Evolutionary conservation across 1,284 basidiomycete genomes (phyloP), one percentile per base, ranked within the genome.

Genomic region (Amylostereum areolatum): DNA sequence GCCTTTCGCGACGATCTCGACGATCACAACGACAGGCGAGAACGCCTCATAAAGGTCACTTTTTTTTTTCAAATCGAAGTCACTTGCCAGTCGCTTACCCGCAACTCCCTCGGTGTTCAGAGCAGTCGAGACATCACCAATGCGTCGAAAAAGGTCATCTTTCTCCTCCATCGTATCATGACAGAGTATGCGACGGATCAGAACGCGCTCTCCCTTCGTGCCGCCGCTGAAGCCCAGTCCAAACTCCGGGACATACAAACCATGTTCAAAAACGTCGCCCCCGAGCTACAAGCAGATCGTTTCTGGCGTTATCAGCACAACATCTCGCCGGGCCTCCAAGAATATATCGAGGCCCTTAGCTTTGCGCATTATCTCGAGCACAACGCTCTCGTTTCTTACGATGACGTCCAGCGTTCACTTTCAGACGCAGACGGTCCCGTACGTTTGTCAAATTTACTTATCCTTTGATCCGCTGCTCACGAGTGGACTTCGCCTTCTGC

Each of bases 111-210:
- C 51, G 50, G 18, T 47, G 41, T 43, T 40, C 46, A 88, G 86
- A 74, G 78, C 37, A 85, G 82, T 62, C 80, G 96, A 32, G 94
- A 97, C 65, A 80, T 93, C 55, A 98, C 95, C 11, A 89, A 84
- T 55, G 75, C 90, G n/a, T 93, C 93, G 43, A 99, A 99, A 66
- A 95, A 92, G 67, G 76, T 86, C 61, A 98, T 99, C 55, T 98
- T 98, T 62, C 83, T 92, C 44, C 76, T 98, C 3, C 96, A 97
- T 62, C 86, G 94, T 39, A 73, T 83, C 50, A 72, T 80, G 48
- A 74, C 77, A 54, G 81, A 80, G 57, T 72, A 72, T 57, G 62
- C 60, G 36, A 54, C 60, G 43, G 68, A 76, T 24, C 63, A 62
- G 46, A 59, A 56, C 30, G 55, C 61, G 3, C 61, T 62, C 24